Base-by-base conservation (phyloP, 2,329 filamentous ascomycete species). In the Fusarium tupiense region DNA sequence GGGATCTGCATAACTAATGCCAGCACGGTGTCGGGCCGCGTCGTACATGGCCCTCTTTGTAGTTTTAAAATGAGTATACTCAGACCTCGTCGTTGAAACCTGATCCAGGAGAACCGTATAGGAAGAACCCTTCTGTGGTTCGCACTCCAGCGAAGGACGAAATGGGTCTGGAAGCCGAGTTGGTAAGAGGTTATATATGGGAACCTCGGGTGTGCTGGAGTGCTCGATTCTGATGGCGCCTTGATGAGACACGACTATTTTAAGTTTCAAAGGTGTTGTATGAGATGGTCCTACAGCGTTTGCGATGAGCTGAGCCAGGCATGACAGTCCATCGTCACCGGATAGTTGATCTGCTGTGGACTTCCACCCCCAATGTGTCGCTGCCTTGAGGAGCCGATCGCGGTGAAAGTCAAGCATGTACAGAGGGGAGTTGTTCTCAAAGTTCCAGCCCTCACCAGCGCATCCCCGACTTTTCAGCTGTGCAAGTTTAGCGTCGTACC, bases 1-100 rank as follows among this genome's bases (percentile, higher is more conserved):
- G 46, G 84, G 81, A 43, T 89, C 87, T 1, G 83, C 79, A 14
- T 81, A 83, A 49, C 71, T 79, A 54, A 96, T 90, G 0, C 84
- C 84, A 3, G 88, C 89, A 20, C 93, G 88, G 33, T 84, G 79
- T 14, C 95, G 89, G 3, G 94, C 93, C 6, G 84, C 84, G 52
- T 93, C 89, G 81, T 98, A 98, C 80, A 91, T 86, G 16, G 86
- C 84, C 20, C 96, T 90, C 54, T 88, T 85, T 0, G 93, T 96
- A 0, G 96, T 98, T 82, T 99, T 98, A 85, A 93, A 93, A 66
- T 92, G 91, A 0, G 95, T 98, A 79, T 92, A 93, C n/a, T 90
- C 87, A 2, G 89, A 89, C 46, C 82, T 81, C 13, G 74, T 43
- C 0, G 86, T 88, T n/a, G 61, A 61, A n/a, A 73, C 65, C 16